Percentiles rank a stretch among this genome's conserved stretches.
These are phyloP conservation scores for Austroboletus eburneus DNA, from an alignment of 768 basidiomycete species.

Conservation along the genomic window DNA sequence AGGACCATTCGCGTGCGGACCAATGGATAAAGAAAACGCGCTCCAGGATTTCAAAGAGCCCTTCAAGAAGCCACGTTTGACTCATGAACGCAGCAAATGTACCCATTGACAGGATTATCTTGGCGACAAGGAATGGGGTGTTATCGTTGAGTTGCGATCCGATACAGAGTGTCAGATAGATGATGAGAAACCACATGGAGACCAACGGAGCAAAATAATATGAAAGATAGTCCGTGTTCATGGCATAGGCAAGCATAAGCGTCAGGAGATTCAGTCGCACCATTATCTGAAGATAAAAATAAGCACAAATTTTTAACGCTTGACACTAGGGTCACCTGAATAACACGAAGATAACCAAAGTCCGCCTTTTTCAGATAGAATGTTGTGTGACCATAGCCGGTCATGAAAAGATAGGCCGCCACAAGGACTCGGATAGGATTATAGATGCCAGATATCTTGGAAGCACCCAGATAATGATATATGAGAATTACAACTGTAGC, in stretches of 20 bases:
- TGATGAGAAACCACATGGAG: constrained; percentile 85
- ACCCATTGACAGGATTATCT: constrained; percentile 63
- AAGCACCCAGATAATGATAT: constrained; percentile 90
- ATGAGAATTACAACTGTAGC: constrained; percentile 77
- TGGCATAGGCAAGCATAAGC: constrained; percentile 76
- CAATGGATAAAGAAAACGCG: constrained; percentile 72
- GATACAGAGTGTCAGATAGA: constrained; percentile 73
- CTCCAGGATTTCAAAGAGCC: constrained; percentile 58
- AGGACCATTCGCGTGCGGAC: constrained; percentile 84
- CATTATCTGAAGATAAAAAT: constrained; percentile 46
- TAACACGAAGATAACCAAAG: constrained; percentile 73
- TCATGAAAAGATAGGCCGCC: constrained; percentile 89
- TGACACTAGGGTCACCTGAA: constrained; percentile 46
- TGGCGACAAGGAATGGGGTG: constrained; percentile 60
- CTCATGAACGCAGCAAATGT: constrained; percentile 64
- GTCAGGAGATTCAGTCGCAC: constrained; percentile 84
- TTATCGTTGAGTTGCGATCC: constrained; percentile 74
- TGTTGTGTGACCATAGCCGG: constrained; percentile 85
- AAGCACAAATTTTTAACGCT: background rate
- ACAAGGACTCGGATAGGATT: constrained; percentile 87
- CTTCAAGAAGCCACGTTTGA: constrained; percentile 57
- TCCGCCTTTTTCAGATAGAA: constrained; percentile 90
- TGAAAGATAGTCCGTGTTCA: constrained; percentile 89
- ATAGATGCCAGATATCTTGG: constrained; percentile 88
- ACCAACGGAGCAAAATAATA: constrained; percentile 92